Evolutionary conservation across 2,329 filamentous ascomycete species (phyloP).

Genomic region (Trichoderma koningii): DNA sequence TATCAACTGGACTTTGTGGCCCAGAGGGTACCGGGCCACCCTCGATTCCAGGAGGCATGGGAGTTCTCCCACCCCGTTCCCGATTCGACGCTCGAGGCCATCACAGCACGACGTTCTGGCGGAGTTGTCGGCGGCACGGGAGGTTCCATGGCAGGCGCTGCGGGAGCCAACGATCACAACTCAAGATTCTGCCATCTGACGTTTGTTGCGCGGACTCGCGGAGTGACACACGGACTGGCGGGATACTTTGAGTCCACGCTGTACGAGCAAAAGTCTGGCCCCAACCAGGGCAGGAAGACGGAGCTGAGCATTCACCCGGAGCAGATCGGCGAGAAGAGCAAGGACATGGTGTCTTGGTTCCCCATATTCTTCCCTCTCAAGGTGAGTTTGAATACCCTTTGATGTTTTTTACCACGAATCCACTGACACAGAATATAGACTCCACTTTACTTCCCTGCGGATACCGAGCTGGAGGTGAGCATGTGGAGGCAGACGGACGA

Average conservation of each 20-base stretch:
- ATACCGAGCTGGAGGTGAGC: conserved; percentile 81
- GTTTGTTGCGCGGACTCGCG: conserved; percentile 76
- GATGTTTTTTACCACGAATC: background rate
- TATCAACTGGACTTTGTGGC: conserved; percentile 87
- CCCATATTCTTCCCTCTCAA: conserved; percentile 97
- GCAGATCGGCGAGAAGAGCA: conserved; percentile 88
- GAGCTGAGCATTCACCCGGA: conserved; percentile 93
- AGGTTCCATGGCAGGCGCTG: conserved; percentile 72
- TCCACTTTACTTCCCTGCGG: conserved; percentile 81
- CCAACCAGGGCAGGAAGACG: conserved; percentile 54
- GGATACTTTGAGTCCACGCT: conserved; percentile 98
- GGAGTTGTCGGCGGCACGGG: conserved; percentile 67
- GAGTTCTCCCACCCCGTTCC: conserved; percentile 78
- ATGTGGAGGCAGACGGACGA: conserved; percentile 98
- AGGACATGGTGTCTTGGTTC: conserved; percentile 99
- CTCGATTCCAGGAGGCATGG: conserved; percentile 75
- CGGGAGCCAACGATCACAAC: conserved; percentile 90
- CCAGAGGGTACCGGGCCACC: conserved; percentile 58
- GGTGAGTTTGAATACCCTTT: conserved; percentile 52
- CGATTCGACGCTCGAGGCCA: conserved; percentile 54
- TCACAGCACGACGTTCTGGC: conserved; percentile 62
- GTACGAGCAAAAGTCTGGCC: conserved; percentile 60
- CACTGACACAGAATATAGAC: conserved; percentile 54
- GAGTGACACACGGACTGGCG: conserved; percentile 85
- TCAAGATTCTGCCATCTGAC: conserved; percentile 74